phyloP scores from a whole-genome alignment of 805 yeast species.

The Blastobotrys parvus region DNA sequence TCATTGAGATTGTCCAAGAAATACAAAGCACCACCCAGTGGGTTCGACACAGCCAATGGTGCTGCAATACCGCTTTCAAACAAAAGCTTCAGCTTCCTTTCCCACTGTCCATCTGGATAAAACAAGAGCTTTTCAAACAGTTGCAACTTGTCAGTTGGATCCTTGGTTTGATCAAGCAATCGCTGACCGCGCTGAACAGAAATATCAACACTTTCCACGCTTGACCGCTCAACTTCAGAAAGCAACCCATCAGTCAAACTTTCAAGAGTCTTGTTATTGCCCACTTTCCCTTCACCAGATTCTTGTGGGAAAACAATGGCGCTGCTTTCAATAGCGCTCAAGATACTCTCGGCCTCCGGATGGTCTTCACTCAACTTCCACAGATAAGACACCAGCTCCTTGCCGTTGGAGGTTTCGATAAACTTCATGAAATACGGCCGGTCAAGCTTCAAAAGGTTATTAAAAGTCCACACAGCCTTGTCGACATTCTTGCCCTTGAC shows the following conservation, averaged over 20 bases:
- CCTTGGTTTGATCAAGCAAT: slow-evolving; percentile 9
- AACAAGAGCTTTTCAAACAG: slow-evolving; percentile 8
- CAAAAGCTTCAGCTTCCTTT: slow-evolving; percentile 18
- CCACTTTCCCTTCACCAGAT: not conserved
- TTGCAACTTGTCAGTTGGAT: slow-evolving; percentile 5
- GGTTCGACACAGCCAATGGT: slow-evolving; percentile 8
- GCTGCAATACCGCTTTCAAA: slow-evolving; percentile 14
- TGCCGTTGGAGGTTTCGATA: slow-evolving; percentile 9
- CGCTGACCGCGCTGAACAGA: slow-evolving; percentile 11
- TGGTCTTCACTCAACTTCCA: slow-evolving; percentile 11
- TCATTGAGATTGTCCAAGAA: slow-evolving; percentile 5
- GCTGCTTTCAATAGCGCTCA: slow-evolving; percentile 7
- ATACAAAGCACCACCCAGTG: slow-evolving; percentile 27
- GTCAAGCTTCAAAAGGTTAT: slow-evolving; percentile 7
- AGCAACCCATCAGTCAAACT: slow-evolving; percentile 7
- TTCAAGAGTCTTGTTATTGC: slow-evolving; percentile 4
- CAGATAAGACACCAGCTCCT: slow-evolving; percentile 10
- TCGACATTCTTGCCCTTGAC: slow-evolving; percentile 5
- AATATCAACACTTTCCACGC: slow-evolving; percentile 9
- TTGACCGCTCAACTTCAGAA: slow-evolving; percentile 7
- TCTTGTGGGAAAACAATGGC: slow-evolving; percentile 7
- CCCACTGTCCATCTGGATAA: slow-evolving; percentile 5
- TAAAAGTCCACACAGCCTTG: slow-evolving; percentile 6
- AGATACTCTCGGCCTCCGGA: slow-evolving; percentile 7
- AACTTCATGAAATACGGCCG: slow-evolving; percentile 7